Evolutionary conservation across 305 asterid genomes (phyloP).

Genomic region (Fraxinus sp.): DNA sequence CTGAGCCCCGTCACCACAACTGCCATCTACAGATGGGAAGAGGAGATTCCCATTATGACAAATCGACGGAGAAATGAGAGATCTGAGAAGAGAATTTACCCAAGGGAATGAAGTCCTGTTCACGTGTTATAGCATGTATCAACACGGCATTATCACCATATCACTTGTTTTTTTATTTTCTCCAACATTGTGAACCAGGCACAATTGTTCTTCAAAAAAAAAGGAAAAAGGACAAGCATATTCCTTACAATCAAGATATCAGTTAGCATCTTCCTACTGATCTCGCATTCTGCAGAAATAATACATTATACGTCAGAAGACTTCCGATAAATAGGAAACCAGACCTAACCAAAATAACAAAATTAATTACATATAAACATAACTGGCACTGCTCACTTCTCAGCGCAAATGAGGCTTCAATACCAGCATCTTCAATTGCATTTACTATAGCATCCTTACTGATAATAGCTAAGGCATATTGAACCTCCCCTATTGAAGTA

Average conservation of each 20-base stretch:
- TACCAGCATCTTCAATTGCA: slow-evolving; percentile 96
- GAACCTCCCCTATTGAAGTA: slow-evolving; percentile 89
- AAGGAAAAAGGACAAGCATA: neutral
- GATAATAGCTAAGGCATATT: slow-evolving; percentile 62
- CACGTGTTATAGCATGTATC: neutral
- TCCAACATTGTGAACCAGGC: neutral
- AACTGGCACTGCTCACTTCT: slow-evolving; percentile 60
- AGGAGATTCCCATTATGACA: neutral
- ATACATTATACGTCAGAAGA: slow-evolving; percentile 1
- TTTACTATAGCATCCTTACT: slow-evolving; percentile 67
- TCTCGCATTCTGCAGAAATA: neutral
- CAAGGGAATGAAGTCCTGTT: neutral
- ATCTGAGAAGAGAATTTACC: neutral
- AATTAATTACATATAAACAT: slow-evolving; percentile 8
- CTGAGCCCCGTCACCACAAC: neutral
- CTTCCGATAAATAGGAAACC: slow-evolving; percentile 13
- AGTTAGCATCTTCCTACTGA: slow-evolving; percentile 15
- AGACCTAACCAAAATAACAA: slow-evolving; percentile 5
- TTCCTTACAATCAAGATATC: neutral
- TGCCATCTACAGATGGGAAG: neutral
- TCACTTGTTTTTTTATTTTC: neutral
- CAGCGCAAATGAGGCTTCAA: slow-evolving; percentile 86
- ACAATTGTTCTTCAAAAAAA: neutral
- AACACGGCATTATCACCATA: slow-evolving; percentile 8
- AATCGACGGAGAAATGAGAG: neutral